A percentile compares a stretch with the other conserved stretches of the same genome.
phyloP scores from a whole-genome alignment of 768 basidiomycete genomes.

The Pisolithus tinctorius region DNA sequence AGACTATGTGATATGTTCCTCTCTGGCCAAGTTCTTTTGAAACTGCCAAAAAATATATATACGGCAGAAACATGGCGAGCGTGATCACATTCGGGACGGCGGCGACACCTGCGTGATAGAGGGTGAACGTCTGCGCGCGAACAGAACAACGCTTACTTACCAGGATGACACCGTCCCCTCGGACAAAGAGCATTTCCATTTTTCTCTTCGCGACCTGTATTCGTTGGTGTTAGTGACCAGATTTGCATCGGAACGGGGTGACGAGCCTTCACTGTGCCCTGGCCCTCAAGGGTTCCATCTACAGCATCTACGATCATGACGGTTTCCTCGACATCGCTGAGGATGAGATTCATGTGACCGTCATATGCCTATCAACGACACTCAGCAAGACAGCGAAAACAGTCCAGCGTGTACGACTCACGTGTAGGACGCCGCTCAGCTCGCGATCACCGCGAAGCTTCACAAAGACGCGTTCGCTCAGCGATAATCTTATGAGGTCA shows the following conservation, averaged over 20 bases:
- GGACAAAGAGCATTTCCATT: conserved; percentile 96
- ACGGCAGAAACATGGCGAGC: conserved; percentile 16
- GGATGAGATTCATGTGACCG: conserved; percentile 99
- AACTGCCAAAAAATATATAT: conserved; percentile 28
- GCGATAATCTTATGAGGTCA: conserved; percentile 91
- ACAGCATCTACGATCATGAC: conserved; percentile 88
- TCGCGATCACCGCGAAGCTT: conserved; percentile 95
- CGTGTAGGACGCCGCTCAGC: conserved; percentile 87
- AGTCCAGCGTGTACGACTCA: conserved; percentile 33
- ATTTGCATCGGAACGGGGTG: background rate
- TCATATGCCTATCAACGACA: conserved; percentile 77
- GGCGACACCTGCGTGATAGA: conserved; percentile 59
- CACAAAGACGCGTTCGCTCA: conserved; percentile 97
- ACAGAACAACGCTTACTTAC: conserved; percentile 38
- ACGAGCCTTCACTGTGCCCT: conserved; percentile 61
- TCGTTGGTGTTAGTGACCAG: conserved; percentile 1
- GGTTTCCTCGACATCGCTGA: conserved; percentile 96
- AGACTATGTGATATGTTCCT: background rate
- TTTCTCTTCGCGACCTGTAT: conserved; percentile 83
- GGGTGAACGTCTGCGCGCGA: conserved; percentile 2
- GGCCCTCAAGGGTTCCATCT: conserved; percentile 54
- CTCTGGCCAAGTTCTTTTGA: background rate
- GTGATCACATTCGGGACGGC: conserved; percentile 58
- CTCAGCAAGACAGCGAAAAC: conserved; percentile 5
- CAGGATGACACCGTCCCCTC: conserved; percentile 95